phyloP scores from a whole-genome alignment of 345 rosid genomes.

The Jatropha curcas region DNA sequence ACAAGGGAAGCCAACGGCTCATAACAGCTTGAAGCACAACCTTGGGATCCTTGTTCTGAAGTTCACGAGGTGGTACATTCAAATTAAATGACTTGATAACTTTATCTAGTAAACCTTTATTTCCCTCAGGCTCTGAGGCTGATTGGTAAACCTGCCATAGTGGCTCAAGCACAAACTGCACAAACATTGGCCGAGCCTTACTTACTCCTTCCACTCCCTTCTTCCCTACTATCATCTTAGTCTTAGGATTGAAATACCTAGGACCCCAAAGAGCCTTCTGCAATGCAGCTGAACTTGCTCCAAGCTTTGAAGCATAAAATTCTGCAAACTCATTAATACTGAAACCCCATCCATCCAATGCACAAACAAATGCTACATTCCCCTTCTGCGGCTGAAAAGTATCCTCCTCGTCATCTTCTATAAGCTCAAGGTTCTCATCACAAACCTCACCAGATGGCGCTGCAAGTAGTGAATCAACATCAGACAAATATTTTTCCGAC shows the following conservation, averaged over 20 bases:
- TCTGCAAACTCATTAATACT: constrained; percentile 69
- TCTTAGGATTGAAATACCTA: constrained; percentile 62
- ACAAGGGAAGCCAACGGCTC: constrained; percentile 94
- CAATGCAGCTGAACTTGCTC: constrained; percentile 60
- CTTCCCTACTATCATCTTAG: constrained; percentile 87
- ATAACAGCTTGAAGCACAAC: constrained; percentile 72
- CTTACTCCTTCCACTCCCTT: constrained; percentile 55
- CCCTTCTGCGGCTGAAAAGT: constrained; percentile 94
- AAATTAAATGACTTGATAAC: constrained; percentile 72
- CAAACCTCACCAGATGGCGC: constrained; percentile 47
- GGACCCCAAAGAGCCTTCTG: constrained; percentile 93
- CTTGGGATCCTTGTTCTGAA: constrained; percentile 86
- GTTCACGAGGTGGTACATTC: constrained; percentile 73
- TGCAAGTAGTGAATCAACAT: constrained; percentile 81
- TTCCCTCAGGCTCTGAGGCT: constrained; percentile 68
- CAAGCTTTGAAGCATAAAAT: constrained; percentile 78
- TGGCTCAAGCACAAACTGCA: constrained; percentile 92
- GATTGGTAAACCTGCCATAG: constrained; percentile 87
- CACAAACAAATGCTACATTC: constrained; percentile 86
- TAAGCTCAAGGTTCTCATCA: constrained; percentile 59
- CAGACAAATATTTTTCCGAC: constrained; percentile 88
- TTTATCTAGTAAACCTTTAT: constrained; percentile 57
- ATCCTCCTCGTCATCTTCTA: constrained; percentile 93
- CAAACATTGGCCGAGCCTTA: constrained; percentile 90
- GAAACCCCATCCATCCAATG: constrained; percentile 96